Evolutionary conservation across 345 rosid species (phyloP).

Genomic region (Corchorus olitorius): DNA sequence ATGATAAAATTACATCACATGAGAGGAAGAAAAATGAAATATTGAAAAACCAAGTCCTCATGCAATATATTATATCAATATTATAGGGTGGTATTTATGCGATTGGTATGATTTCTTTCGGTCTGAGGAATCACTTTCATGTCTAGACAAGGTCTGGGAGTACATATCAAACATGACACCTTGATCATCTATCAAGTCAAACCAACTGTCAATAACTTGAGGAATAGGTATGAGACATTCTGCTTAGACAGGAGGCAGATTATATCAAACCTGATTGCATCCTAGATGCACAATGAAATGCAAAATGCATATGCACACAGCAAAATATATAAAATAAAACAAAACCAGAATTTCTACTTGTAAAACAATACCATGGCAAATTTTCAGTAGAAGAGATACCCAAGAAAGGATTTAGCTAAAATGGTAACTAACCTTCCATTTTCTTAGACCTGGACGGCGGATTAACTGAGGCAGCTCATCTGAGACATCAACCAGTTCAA

Average conservation of each 20-base stretch:
- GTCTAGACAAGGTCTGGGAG: neutral
- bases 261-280: neutral
- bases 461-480: slow-evolving; percentile 79
- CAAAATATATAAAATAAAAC: slow-evolving; percentile 11
- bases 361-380: neutral
- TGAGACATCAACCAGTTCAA: slow-evolving; percentile 87
- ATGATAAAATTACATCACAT: neutral
- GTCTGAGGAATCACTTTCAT: no score
- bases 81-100: neutral
- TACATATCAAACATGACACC: neutral
- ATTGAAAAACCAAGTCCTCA: neutral
- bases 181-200: neutral
- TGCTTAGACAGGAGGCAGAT: neutral
- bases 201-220: neutral
- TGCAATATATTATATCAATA: neutral
- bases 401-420: neutral
- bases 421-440: slow-evolving; percentile 75
- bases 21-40: slow-evolving; percentile 12
- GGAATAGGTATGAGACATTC: neutral
- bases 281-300: neutral
- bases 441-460: slow-evolving; percentile 78
- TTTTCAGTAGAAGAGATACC: neutral
- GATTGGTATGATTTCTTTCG: neutral
- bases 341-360: slow-evolving; percentile 7
- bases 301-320: neutral